Evolutionary conservation across 345 rosid species (phyloP).

Genomic region (Eucalyptus marginata): DNA sequence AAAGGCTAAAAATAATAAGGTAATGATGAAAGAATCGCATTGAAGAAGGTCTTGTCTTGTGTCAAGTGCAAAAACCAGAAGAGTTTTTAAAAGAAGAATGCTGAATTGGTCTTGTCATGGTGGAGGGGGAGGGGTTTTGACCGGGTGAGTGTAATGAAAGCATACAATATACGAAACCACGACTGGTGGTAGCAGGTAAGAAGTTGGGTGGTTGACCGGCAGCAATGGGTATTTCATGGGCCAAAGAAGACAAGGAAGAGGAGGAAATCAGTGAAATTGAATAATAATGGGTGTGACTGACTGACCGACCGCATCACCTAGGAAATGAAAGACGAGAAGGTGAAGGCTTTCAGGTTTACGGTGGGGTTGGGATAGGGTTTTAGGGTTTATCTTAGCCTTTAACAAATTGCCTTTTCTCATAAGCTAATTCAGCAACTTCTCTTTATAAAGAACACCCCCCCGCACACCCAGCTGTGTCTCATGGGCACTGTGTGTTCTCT

Average conservation of each 20-base stretch:
- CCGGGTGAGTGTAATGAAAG: background rate
- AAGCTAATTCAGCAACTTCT: background rate
- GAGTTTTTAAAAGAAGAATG: background rate
- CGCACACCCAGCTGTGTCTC: background rate
- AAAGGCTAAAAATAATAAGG: slow-evolving; percentile 35
- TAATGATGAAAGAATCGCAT: slow-evolving; percentile 29
- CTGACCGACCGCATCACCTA: slow-evolving; percentile 6
- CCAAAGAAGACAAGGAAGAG: background rate
- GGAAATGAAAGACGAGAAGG: slow-evolving; percentile 19
- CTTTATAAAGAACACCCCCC: background rate
- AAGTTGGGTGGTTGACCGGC: background rate
- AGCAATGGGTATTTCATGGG: background rate
- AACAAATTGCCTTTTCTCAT: background rate
- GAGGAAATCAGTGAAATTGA: background rate
- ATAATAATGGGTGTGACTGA: background rate
- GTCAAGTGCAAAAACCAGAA: background rate
- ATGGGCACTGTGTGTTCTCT: background rate
- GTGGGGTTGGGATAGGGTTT: background rate
- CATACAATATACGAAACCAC: background rate
- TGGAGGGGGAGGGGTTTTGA: background rate
- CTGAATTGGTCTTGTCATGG: background rate
- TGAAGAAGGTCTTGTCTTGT: background rate
- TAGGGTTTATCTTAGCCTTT: background rate
- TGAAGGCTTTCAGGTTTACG: background rate
- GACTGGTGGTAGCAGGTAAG: background rate